Base-by-base conservation (phyloP, 192 early-diverging fungal genomes). In the Linnemannia exigua region DNA sequence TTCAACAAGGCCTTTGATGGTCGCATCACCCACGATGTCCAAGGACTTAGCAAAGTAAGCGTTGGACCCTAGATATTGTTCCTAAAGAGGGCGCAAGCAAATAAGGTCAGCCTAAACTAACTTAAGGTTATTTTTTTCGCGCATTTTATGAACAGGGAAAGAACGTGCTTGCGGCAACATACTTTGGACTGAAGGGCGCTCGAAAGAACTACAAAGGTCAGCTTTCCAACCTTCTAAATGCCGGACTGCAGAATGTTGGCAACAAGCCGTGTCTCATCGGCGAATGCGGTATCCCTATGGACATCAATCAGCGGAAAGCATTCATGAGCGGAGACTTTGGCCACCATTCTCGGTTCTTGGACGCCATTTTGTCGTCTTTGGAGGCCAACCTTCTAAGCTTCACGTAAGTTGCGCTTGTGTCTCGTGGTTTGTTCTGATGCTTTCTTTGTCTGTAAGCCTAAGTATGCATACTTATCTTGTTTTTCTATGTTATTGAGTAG, bases 241-340 rank as follows among this genome's bases (percentile, higher is more conserved):
- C 73, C 28, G 95, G 95, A 3, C 67, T 93, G 8, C 73, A 84
- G 25, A 88, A 88, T 25, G 91, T 95, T 20, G 96, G 96, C 33
- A 68, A 81, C 5, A 93, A 92, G 72, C 95, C 95, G 11, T 89
- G 91, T 72, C 67, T 97, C 19, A 88, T 97, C 72, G 96, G 96
- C 41, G 96, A 97, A 84, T 94, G 93, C 41, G 96, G 96, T 25
- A 95, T 96, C 71, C 95, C 96, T 12, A 96, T 96, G 96, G 96
- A 97, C 77, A 92, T 97, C 44, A 96, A 96, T 70, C 90, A 95
- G 68, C 90, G 93, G 74, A 69, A 87, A 63, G 95, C 95, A 7
- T 96, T 94, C 76, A 80, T 90, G 50, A 94, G 90, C 35, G 93
- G 95, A 6, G 93, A 97, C 75, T 97, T 94, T 81, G 88, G 80